Evolutionary conservation across 306 rosid species (phyloP).

Genomic region (Boehmeria nivea): DNA sequence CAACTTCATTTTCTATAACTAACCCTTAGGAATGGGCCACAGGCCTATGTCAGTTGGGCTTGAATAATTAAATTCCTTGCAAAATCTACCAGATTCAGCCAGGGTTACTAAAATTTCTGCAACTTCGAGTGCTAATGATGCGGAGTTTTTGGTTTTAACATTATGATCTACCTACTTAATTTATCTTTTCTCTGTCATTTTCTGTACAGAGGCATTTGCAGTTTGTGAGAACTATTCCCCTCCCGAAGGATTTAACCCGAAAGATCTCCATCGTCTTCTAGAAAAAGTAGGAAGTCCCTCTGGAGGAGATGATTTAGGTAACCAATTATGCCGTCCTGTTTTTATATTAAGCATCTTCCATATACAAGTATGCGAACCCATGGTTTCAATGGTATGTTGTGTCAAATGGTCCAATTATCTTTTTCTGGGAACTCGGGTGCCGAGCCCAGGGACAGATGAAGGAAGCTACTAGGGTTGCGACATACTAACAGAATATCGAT

Average conservation of each 20-base stretch:
- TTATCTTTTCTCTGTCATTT: constrained; percentile 11
- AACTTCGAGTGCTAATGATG: neutral
- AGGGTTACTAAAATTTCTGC: neutral
- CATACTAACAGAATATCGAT: too few species aligned
- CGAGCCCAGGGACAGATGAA: neutral
- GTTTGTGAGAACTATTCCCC: constrained; percentile 94
- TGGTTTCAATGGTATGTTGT: too few species aligned
- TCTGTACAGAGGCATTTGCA: constrained; percentile 90
- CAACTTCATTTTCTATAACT: too few species aligned
- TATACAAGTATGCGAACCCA: too few species aligned
- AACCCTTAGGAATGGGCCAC: too few species aligned
- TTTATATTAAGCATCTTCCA: too few species aligned
- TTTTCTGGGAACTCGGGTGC: neutral
- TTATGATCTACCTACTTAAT: too few species aligned
- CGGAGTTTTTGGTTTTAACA: neutral
- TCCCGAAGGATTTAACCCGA: constrained; percentile 83
- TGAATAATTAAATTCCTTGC: too few species aligned
- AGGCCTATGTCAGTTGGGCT: too few species aligned
- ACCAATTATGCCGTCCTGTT: constrained; percentile 11
- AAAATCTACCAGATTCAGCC: too few species aligned
- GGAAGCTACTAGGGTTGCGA: too few species aligned
- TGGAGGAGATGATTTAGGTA: constrained; percentile 84
- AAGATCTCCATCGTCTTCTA: constrained; percentile 77
- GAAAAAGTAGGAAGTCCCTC: constrained; percentile 98
- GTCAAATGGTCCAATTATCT: too few species aligned